Percentiles rank a stretch among this genome's conserved stretches.
phyloP scores from a whole-genome alignment of 1,284 basidiomycete species.

The Naganishia albida region DNA sequence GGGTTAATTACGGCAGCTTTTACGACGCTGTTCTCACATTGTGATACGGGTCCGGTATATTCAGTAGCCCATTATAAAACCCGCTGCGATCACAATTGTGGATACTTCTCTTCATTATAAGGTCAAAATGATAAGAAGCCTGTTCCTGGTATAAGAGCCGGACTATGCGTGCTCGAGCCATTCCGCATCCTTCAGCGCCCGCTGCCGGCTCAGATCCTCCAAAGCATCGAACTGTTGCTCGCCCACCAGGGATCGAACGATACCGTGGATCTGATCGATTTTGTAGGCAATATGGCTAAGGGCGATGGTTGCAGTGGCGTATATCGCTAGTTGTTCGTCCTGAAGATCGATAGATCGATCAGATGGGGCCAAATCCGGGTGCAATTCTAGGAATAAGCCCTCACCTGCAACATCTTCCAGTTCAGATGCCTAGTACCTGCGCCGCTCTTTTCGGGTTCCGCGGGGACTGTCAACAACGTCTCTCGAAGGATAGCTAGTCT shows the following conservation, averaged over 20 bases:
- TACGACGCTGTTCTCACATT: neutral
- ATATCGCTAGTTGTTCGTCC: conserved; percentile 50
- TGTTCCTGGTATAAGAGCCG: too few relatives aligned
- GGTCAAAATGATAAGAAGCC: too few relatives aligned
- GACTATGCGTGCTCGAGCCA: conserved; percentile 13
- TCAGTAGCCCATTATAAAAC: neutral
- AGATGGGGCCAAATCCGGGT: neutral
- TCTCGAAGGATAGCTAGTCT: neutral
- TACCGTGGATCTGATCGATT: conserved; percentile 45
- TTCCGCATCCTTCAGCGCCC: conserved; percentile 14
- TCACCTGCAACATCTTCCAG: conserved; percentile 27
- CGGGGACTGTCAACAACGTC: neutral
- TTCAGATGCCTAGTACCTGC: conserved; percentile 14
- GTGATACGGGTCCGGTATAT: neutral
- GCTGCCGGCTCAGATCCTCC: conserved; percentile 35
- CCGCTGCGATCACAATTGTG: neutral
- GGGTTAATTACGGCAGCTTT: too few relatives aligned
- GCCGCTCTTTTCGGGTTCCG: neutral
- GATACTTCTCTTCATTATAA: neutral
- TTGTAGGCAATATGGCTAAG: conserved; percentile 43
- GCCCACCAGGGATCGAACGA: conserved; percentile 46
- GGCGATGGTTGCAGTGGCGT: conserved; percentile 47
- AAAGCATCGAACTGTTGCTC: conserved; percentile 47
- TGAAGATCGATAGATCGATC: conserved; percentile 28
- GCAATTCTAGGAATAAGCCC: neutral